These are phyloP conservation scores for Plectranthus barbatus DNA, from an alignment of 257 asterid genomes.

Conservation along the genomic window DNA sequence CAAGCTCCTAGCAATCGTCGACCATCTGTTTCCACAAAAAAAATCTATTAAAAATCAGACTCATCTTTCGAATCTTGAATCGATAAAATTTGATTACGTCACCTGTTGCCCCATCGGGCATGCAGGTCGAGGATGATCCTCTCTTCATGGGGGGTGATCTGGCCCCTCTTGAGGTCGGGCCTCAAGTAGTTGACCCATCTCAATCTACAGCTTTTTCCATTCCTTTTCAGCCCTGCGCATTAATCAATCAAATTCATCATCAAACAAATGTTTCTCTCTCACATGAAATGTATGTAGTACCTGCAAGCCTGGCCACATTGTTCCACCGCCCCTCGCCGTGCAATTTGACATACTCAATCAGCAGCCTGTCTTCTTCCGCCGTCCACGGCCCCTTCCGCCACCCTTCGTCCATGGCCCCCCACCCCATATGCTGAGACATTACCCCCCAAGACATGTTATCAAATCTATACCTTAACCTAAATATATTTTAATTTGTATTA, in stretches of 20 bases:
- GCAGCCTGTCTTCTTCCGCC: slow-evolving; percentile 68
- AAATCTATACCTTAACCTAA: too few relatives aligned
- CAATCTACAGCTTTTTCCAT: slow-evolving; percentile 84
- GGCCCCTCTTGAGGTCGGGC: slow-evolving; percentile 85
- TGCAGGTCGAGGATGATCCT: slow-evolving; percentile 60
- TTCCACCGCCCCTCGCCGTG: slow-evolving; percentile 96
- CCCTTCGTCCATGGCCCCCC: slow-evolving; percentile 53
- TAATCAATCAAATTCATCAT: not conserved
- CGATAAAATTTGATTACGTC: not conserved
- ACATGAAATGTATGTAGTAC: slow-evolving; percentile 9
- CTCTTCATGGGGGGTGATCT: slow-evolving; percentile 79
- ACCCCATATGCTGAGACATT: slow-evolving; percentile 40
- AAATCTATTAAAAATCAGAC: too few relatives aligned
- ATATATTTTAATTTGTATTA: too few relatives aligned
- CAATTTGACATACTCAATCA: slow-evolving; percentile 67
- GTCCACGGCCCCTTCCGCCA: slow-evolving; percentile 96
- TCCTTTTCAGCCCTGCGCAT: slow-evolving; percentile 66
- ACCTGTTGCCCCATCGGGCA: slow-evolving; percentile 94
- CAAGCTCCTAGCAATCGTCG: slow-evolving; percentile 74
- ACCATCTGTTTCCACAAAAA: slow-evolving; percentile 42
- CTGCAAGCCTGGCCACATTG: slow-evolving; percentile 65
- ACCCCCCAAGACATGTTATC: slow-evolving; percentile 38
- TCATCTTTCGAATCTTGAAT: too few relatives aligned
- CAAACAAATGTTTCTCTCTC: too few relatives aligned
- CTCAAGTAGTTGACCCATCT: slow-evolving; percentile 95